phyloP scores from a whole-genome alignment of 73 alveolate genomes.

The Paramecium tetraurelia region DNA sequence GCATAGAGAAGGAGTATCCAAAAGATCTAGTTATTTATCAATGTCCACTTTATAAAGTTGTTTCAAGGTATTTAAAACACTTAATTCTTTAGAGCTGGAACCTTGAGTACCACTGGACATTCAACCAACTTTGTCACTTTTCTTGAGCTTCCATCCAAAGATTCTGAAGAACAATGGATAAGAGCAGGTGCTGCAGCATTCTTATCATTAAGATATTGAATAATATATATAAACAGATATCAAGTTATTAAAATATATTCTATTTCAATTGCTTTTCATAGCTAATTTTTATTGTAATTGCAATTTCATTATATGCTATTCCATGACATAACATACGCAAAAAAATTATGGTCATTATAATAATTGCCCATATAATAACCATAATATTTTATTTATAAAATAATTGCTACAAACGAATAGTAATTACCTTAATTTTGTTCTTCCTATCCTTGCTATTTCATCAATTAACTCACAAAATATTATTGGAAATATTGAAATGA shows the following conservation, averaged over 20 bases:
- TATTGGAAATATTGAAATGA: neutral
- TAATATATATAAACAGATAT: neutral
- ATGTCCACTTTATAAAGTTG: conserved; percentile 31
- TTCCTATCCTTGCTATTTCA: neutral
- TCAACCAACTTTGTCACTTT: conserved; percentile 93
- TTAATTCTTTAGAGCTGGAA: conserved; percentile 62
- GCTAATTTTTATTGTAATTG: neutral
- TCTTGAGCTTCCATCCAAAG: conserved; percentile 93
- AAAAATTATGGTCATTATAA: neutral
- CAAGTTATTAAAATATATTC: neutral
- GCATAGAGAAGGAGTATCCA: conserved; percentile 3
- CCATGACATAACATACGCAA: conserved; percentile 26
- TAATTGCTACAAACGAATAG: neutral
- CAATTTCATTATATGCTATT: neutral
- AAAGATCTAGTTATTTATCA: conserved; percentile 40
- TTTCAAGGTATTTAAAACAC: neutral
- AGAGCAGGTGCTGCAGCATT: conserved; percentile 99
- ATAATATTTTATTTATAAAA: neutral
- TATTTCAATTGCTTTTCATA: neutral
- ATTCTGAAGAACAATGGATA: conserved; percentile 95
- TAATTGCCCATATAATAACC: neutral
- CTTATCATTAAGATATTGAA: conserved; percentile 72
- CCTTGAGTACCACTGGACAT: conserved; percentile 98
- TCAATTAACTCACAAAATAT: neutral
- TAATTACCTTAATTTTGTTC: neutral